A percentile compares a stretch with the other conserved stretches of the same genome.
phyloP scores from a whole-genome alignment of 495 filamentous ascomycete genomes.

The Penicillium longicatenatum region DNA sequence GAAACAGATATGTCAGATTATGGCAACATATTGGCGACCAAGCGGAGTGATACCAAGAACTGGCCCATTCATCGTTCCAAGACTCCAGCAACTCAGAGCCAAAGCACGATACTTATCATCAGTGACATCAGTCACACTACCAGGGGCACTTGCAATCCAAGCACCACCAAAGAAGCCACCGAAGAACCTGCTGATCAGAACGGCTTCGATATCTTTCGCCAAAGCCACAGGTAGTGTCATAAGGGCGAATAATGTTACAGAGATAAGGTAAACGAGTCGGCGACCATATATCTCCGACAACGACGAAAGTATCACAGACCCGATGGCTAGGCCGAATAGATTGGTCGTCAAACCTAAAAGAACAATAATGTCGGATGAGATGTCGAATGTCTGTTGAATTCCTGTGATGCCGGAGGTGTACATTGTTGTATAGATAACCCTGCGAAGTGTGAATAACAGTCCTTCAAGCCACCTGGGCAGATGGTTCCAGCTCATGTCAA shows the following conservation, averaged over 20 bases:
- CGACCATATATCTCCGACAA: constrained; percentile 76
- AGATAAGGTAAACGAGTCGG: constrained; percentile 64
- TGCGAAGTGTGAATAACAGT: constrained; percentile 4
- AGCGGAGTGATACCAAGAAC: constrained; percentile 38
- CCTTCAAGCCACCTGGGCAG: neutral
- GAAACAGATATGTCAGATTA: constrained; percentile 8
- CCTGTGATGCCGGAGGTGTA: constrained; percentile 71
- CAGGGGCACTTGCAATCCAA: constrained; percentile 72
- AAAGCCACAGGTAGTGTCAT: constrained; percentile 70
- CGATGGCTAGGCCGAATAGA: constrained; percentile 64
- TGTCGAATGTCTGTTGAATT: constrained; percentile 64
- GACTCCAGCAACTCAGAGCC: constrained; percentile 65
- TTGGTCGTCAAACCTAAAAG: constrained; percentile 78
- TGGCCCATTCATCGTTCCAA: constrained; percentile 77
- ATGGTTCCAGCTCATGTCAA: neutral
- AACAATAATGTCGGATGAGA: constrained; percentile 53
- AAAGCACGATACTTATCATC: constrained; percentile 64
- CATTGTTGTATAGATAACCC: constrained; percentile 72
- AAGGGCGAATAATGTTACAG: constrained; percentile 60
- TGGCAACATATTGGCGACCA: neutral
- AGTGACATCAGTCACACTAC: constrained; percentile 75
- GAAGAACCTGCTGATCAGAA: constrained; percentile 58
- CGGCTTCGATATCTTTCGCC: constrained; percentile 62
- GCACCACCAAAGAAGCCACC: constrained; percentile 67
- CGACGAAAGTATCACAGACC: constrained; percentile 72